Percentiles rank a stretch among this genome's conserved stretches.
Evolutionary conservation across 495 filamentous ascomycete genomes (phyloP).

Genomic region (Oidiodendron maius): DNA sequence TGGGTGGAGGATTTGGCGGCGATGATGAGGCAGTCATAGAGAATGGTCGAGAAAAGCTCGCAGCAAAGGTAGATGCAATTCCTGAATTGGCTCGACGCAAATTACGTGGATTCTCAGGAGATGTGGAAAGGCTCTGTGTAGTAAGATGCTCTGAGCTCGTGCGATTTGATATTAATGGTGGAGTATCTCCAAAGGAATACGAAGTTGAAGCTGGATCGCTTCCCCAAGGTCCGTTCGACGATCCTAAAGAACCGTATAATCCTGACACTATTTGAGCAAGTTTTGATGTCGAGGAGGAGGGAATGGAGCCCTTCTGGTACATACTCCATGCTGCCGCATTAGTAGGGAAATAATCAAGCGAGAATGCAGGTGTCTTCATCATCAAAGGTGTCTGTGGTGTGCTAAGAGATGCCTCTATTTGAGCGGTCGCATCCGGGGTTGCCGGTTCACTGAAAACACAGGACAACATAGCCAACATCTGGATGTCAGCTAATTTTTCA

Average conservation of each 20-base stretch:
- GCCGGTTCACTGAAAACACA: conserved; percentile 73
- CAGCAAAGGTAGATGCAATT: conserved; percentile 58
- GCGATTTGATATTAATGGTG: conserved; percentile 40
- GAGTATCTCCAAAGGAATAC: conserved; percentile 60
- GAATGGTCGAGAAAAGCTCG: conserved; percentile 68
- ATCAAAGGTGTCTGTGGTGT: conserved; percentile 52
- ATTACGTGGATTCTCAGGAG: conserved; percentile 56
- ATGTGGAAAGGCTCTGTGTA: conserved; percentile 53
- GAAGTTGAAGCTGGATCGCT: conserved; percentile 45
- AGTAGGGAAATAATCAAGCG: conserved; percentile 63
- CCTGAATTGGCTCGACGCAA: conserved; percentile 49
- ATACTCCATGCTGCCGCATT: conserved; percentile 50
- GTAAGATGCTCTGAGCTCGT: conserved; percentile 18
- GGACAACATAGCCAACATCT: conserved; percentile 94
- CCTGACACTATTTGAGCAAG: conserved; percentile 48
- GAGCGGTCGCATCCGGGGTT: conserved; percentile 40
- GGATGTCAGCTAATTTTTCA: conserved; percentile 71
- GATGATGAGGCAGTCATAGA: conserved; percentile 62
- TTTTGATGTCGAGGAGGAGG: conserved; percentile 52
- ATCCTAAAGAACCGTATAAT: conserved; percentile 54
- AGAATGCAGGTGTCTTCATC: conserved; percentile 60
- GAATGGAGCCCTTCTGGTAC: conserved; percentile 38
- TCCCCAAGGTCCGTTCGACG: conserved; percentile 46
- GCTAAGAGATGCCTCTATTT: conserved; percentile 37
- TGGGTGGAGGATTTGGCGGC: conserved; percentile 46